These are phyloP conservation scores for Lactarius pseudohatsudake DNA, from an alignment of 768 basidiomycete species.

Conservation along the genomic window DNA sequence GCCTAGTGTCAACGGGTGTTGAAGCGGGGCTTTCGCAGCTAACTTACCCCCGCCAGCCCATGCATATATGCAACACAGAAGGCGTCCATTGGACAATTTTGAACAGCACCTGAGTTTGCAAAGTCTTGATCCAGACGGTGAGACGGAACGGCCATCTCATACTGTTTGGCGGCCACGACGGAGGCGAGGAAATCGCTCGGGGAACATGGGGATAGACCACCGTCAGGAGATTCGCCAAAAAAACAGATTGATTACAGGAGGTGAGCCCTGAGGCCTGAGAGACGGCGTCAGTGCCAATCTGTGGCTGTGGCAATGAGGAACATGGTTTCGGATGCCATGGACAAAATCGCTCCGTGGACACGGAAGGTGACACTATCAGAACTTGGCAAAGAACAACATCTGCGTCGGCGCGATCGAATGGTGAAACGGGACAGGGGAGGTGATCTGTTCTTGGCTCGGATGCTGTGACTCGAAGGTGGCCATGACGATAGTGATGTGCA, in stretches of 20 bases:
- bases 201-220: not conserved
- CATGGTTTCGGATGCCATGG: not conserved
- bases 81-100: not conserved
- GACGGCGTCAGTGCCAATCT: not conserved
- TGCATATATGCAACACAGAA: not conserved
- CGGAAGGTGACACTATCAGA: constrained; percentile 10
- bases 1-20: not conserved
- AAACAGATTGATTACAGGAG: not conserved
- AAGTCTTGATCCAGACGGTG: not conserved
- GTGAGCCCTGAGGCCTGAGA: not conserved
- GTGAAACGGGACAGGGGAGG: not conserved
- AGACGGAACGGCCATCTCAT: not conserved
- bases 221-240: not conserved
- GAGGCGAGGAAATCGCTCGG: not conserved
- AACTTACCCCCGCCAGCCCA: not conserved
- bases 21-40: not conserved
- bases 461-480: not conserved
- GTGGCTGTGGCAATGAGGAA: constrained; percentile 3
- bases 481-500: not conserved
- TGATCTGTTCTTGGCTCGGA: not conserved
- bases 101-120: not conserved
- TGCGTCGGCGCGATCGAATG: not conserved
- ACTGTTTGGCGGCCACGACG: not conserved
- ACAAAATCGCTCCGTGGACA: constrained; percentile 8
- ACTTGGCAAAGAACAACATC: not conserved